These are phyloP conservation scores for Jamesozyma gamospora DNA, from an alignment of 805 yeast species.

Conservation along the genomic window DNA sequence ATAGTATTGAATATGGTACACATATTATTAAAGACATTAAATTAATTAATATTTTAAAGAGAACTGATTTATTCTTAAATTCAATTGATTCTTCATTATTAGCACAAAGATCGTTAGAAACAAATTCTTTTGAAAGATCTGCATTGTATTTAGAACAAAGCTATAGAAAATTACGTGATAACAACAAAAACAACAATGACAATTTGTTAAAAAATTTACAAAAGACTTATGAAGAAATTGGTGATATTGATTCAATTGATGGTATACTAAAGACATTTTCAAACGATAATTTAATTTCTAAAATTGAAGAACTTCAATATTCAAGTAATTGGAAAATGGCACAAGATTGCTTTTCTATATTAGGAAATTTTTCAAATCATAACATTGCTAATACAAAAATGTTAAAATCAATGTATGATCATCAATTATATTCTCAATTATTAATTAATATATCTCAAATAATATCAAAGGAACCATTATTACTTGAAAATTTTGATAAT, in stretches of 20 bases:
- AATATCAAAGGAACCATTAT: constrained; percentile 29
- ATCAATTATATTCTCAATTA: constrained; percentile 64
- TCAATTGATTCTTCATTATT: constrained; percentile 57
- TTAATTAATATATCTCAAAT: constrained; percentile 42
- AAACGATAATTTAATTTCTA: constrained; percentile 59
- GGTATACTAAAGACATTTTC: constrained; percentile 74
- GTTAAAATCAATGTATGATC: constrained; percentile 62
- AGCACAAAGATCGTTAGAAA: constrained; percentile 71
- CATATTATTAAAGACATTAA: constrained; percentile 20
- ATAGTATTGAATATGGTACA: constrained; percentile 22
- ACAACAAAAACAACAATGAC: background rate
- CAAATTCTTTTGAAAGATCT: constrained; percentile 80
- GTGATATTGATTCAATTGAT: constrained; percentile 82
- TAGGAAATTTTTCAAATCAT: constrained; percentile 36
- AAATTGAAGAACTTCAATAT: constrained; percentile 70
- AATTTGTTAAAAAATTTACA: constrained; percentile 44
- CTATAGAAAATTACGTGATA: constrained; percentile 32
- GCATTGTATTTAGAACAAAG: constrained; percentile 77
- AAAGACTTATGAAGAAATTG: constrained; percentile 73
- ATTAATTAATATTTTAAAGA: constrained; percentile 16
- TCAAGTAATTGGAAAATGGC: constrained; percentile 83
- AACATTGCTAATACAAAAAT: constrained; percentile 40
- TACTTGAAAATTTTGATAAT: constrained; percentile 20
- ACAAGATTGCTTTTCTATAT: constrained; percentile 68
- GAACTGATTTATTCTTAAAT: constrained; percentile 41